Evolutionary conservation across 2,329 filamentous ascomycete species (phyloP).

Genomic region (Hirsutella rhossiliensis): DNA sequence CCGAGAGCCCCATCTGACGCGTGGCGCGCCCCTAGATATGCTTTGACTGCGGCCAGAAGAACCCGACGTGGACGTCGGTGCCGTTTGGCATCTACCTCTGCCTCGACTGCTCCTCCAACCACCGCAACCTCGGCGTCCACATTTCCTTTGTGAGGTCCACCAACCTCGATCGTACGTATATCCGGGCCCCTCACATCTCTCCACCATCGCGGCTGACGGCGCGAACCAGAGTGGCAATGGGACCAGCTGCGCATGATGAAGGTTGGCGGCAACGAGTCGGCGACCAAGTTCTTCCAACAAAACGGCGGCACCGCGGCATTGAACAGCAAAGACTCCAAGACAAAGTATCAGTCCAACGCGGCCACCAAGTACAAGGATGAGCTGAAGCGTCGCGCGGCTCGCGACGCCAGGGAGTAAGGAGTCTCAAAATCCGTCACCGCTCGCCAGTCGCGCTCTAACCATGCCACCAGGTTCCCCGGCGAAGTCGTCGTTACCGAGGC

Average conservation of each 20-base stretch:
- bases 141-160: constrained; percentile 98
- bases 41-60: constrained; percentile 96
- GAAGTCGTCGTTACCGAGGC: constrained; percentile 79
- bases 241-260: constrained; percentile 96
- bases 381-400: constrained; percentile 70
- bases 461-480: constrained; percentile 55
- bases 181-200: not conserved
- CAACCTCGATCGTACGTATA: constrained; percentile 82
- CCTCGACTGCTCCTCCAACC: constrained; percentile 93
- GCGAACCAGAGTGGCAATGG: constrained; percentile 81
- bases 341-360: constrained; percentile 89
- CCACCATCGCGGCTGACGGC: not conserved
- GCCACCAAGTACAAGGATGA: constrained; percentile 98
- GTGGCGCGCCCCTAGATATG: constrained; percentile 52
- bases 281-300: constrained; percentile 95
- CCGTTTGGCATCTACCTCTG: constrained; percentile 97
- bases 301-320: constrained; percentile 90
- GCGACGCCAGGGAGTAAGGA: constrained; percentile 73
- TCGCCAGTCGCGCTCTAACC: constrained; percentile 11
- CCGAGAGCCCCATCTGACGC: not conserved
- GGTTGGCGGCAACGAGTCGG: constrained; percentile 94
- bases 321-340: constrained; percentile 91
- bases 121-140: constrained; percentile 94
- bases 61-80: constrained; percentile 96
- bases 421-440: not conserved